Evolutionary conservation across 2,329 filamentous ascomycete species (phyloP), one percentile per base, ranked within the genome.

Genomic region (Chrysosphaeria jannelii): DNA sequence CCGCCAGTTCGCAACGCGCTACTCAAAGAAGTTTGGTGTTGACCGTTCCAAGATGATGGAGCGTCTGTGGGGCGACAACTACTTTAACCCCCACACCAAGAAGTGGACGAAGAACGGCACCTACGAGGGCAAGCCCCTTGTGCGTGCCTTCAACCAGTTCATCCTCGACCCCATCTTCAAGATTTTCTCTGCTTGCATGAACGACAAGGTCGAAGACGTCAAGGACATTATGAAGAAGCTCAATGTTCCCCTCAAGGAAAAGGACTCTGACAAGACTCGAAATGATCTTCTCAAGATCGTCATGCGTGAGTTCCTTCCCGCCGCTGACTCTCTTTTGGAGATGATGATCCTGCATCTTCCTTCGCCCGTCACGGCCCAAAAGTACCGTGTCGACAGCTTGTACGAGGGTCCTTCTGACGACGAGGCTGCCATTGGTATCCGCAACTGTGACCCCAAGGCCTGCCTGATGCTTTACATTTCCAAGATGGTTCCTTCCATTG

Each of bases 31-130:
- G 59, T 97, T 97, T 43, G 85, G 85, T 71, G 85, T 97, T 41
- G 81, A 97, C 68, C 79, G 79, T 53, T 71, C 68, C 59, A 93
- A 93, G 76, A 91, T 97, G 85, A 90, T 93, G 74, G 76, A 91
- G 61, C 78, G 85, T 69, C 76, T 97, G 39, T 97, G 85, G 85
- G 85, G 85, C 38, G 85, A 97, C 68, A 91, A 78, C 65, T 97
- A 64, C 67, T 97, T 97, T 74, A 93, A 97, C 66, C 75, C 85
- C 39, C 64, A 75, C 57, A 97, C 85, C 61, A 97, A 93, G 76
- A 97, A 97, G 69, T 97, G 85, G 85, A 81, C 79, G 51, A 93
- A 72, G 62, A 62, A 54, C 46, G 57, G 57, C 38, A 71, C 61
- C 35, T 55, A 75, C 45, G 78, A 90, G 43, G 81, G 78, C 45